A percentile compares a stretch with the other conserved stretches of the same genome.
These are phyloP conservation scores for Phytophthora foliorum DNA, from an alignment of 352 stramenopile genomes.

Conservation along the genomic window DNA sequence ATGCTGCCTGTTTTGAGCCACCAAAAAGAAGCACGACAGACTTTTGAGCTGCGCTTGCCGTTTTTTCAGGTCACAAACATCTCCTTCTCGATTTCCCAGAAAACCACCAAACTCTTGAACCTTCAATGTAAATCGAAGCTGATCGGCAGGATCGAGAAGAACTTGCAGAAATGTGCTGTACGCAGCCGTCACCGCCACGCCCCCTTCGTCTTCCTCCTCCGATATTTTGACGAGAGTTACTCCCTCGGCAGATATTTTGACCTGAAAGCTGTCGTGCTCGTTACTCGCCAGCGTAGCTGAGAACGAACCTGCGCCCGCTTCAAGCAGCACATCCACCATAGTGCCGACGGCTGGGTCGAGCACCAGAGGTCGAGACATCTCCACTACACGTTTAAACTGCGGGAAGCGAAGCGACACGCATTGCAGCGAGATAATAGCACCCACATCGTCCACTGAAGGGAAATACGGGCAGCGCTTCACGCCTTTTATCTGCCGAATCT, in stretches of 20 bases:
- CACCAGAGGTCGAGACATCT: conserved; percentile 53
- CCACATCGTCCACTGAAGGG: conserved; percentile 80
- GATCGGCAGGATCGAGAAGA: conserved; percentile 71
- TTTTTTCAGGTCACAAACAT: conserved; percentile 71
- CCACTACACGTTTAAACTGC: conserved; percentile 62
- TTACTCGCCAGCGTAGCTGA: conserved; percentile 84
- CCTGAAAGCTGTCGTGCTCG: conserved; percentile 83
- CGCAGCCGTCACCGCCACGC: conserved; percentile 55
- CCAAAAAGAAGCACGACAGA: conserved; percentile 80
- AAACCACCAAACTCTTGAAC: conserved; percentile 82
- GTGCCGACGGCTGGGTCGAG: conserved; percentile 74
- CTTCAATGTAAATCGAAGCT: conserved; percentile 79
- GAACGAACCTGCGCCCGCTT: conserved; percentile 75
- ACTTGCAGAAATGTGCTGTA: conserved; percentile 80
- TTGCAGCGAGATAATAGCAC: conserved; percentile 60
- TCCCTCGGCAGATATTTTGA: conserved; percentile 68
- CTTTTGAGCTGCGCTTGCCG: conserved; percentile 46
- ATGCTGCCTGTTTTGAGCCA: conserved; percentile 83
- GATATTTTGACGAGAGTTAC: conserved; percentile 80
- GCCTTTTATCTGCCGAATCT: conserved; percentile 77
- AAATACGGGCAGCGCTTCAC: conserved; percentile 66
- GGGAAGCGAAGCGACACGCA: conserved; percentile 76
- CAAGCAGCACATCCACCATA: conserved; percentile 78
- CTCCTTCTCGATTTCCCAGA: conserved; percentile 63
- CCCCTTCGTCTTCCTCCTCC: conserved; percentile 72